Evolutionary conservation across 345 rosid genomes (phyloP).

Genomic region (Atalantia buxifolia): DNA sequence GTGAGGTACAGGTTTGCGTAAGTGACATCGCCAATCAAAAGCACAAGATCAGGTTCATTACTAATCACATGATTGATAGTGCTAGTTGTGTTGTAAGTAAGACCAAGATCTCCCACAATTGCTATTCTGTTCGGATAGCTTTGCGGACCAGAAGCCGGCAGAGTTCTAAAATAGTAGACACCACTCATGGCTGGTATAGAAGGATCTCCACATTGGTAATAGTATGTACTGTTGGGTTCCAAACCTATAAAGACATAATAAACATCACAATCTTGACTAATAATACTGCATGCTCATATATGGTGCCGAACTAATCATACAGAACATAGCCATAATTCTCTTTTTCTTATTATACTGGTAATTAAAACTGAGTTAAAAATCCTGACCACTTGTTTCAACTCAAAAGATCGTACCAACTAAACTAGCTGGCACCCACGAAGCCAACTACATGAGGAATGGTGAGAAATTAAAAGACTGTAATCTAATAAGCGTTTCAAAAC

Average conservation of each 20-base stretch:
- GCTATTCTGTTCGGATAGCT: slow-evolving; percentile 66
- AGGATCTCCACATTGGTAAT: slow-evolving; percentile 81
- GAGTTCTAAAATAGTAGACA: slow-evolving; percentile 45
- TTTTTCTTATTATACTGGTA: background rate
- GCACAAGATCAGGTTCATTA: slow-evolving; percentile 77
- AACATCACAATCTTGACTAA: background rate
- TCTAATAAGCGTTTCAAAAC: background rate
- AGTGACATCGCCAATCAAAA: slow-evolving; percentile 78
- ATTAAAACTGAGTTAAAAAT: background rate
- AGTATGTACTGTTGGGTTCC: slow-evolving; percentile 49
- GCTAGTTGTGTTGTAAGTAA: slow-evolving; percentile 76
- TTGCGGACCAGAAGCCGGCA: slow-evolving; percentile 52
- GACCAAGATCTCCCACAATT: slow-evolving; percentile 81
- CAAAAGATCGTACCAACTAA: background rate
- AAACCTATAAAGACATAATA: slow-evolving; percentile 30
- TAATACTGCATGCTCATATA: background rate
- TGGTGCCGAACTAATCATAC: background rate
- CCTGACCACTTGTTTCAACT: no score
- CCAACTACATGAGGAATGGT: no score
- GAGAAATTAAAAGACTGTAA: background rate
- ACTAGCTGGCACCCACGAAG: background rate
- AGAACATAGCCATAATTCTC: background rate
- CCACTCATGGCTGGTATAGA: slow-evolving; percentile 58
- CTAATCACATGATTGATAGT: slow-evolving; percentile 48
- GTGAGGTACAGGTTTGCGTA: slow-evolving; percentile 76